Percentiles rank a stretch among this genome's conserved stretches.
These are phyloP conservation scores for Ophiostoma himal-ulmi DNA, from an alignment of 2,329 filamentous ascomycete species.

Conservation along the genomic window DNA sequence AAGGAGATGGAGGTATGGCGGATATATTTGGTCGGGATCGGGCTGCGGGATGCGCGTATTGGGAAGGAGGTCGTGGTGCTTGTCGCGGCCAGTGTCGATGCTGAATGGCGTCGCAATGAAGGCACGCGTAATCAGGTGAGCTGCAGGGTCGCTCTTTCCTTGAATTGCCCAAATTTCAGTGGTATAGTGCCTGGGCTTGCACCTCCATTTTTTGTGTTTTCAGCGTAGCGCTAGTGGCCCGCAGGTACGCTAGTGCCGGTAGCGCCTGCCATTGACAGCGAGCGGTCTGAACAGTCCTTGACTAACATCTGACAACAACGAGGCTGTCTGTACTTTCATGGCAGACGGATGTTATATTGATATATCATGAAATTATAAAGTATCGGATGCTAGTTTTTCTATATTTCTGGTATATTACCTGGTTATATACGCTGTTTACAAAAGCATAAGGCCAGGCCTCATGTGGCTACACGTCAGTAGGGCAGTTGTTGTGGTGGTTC, in stretches of 20 bases:
- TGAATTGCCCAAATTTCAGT: background rate
- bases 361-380: background rate
- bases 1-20: background rate
- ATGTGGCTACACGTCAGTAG: no score
- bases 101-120: constrained; percentile 20
- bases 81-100: background rate
- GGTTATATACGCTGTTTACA: no score
- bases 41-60: background rate
- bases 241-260: background rate
- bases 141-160: constrained; percentile 24
- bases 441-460: no score
- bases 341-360: background rate
- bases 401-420: no score
- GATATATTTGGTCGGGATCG: background rate
- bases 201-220: background rate
- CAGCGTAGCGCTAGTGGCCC: background rate
- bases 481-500: no score
- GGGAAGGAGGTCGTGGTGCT: background rate
- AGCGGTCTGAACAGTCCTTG: background rate
- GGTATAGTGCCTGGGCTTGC: background rate
- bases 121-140: constrained; percentile 28
- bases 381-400: no score
- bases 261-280: background rate
- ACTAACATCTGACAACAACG: background rate
- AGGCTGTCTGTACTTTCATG: background rate